Base-by-base conservation (phyloP, 495 filamentous ascomycete species). In the Penicillium bovifimosum region DNA sequence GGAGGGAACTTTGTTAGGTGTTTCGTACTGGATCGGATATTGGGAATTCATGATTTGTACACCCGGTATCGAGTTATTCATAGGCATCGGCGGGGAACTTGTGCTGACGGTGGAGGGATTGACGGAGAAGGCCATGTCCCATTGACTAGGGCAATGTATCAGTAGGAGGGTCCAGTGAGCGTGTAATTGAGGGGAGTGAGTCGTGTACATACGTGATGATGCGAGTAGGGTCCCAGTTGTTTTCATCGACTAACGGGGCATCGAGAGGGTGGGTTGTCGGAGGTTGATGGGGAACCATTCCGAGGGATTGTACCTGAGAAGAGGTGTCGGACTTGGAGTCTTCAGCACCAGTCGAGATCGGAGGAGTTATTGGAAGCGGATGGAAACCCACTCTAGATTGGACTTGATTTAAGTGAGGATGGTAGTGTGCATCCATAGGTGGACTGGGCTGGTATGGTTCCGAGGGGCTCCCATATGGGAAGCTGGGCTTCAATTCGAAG, bases 61-160 rank as follows among this genome's bases (percentile, higher is more conserved):
- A n/a, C 52, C 50, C 45, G 68, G 71, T 6, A 65, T 41, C n/a
- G 69, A 26, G 41, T 61, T 68, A 52, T 49, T 65, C 38, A 71
- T 63, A 11, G 63, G 50, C 62, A 71, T 67, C 18, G 72, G 79
- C 5, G 79, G 69, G 8, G 80, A 81, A 17, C 80, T 70, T 33
- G 78, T 61, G 24, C 70, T 73, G 48, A 76, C 66, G 35, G 72
- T 76, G 1, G 61, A 77, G 64, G 60, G 62, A 24, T 68, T 80
- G 62, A 83, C 83, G 68, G 89, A 89, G 69, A 96, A 96, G 20
- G 90, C 90, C 52, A 87, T 86, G 60, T 92, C 89, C 91, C 91
- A 96, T 75, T 91, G 88, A 64, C 90, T 93, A 54, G 18, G 41
- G n/a, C 20, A 6, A 47, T 24, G 28, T 11, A 53, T 20, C 36